Percentiles rank a stretch among this genome's conserved stretches.
These are phyloP conservation scores for Candida pini DNA, from an alignment of 805 yeast genomes.

Conservation along the genomic window DNA sequence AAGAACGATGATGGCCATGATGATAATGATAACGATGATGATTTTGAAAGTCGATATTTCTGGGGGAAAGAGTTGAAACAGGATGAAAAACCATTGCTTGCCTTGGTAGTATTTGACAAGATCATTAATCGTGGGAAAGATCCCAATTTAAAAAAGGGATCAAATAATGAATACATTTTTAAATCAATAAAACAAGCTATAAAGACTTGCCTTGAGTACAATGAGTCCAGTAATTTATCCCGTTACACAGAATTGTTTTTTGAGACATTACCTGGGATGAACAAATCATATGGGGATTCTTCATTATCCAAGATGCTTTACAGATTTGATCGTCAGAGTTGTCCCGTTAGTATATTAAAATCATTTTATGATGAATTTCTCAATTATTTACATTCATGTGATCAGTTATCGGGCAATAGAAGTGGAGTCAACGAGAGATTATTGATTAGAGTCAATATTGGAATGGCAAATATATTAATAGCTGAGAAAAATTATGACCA, in stretches of 20 bases:
- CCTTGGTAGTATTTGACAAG: conserved; percentile 20
- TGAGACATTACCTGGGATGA: conserved; percentile 11
- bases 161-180: conserved; percentile 22
- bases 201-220: conserved; percentile 21
- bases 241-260: conserved; percentile 16
- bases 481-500: conserved; percentile 24
- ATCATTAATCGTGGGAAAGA: conserved; percentile 10
- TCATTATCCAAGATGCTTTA: conserved; percentile 26
- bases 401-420: conserved; percentile 9
- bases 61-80: conserved; percentile 29
- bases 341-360: conserved; percentile 12
- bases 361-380: conserved; percentile 18
- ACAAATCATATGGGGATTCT: conserved; percentile 22
- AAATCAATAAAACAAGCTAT: conserved; percentile 30
- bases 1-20: conserved; percentile 6
- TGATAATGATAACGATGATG: conserved; percentile 6
- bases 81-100: conserved; percentile 24
- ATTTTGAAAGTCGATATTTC: conserved; percentile 26
- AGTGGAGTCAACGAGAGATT: conserved; percentile 30
- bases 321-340: conserved; percentile 22
- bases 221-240: conserved; percentile 11
- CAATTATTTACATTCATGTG: conserved; percentile 10
- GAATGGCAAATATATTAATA: conserved; percentile 34
- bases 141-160: neutral
- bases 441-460: conserved; percentile 43